phyloP scores from a whole-genome alignment of 2,329 filamentous ascomycete species.

The Trichoderma oligosporum region DNA sequence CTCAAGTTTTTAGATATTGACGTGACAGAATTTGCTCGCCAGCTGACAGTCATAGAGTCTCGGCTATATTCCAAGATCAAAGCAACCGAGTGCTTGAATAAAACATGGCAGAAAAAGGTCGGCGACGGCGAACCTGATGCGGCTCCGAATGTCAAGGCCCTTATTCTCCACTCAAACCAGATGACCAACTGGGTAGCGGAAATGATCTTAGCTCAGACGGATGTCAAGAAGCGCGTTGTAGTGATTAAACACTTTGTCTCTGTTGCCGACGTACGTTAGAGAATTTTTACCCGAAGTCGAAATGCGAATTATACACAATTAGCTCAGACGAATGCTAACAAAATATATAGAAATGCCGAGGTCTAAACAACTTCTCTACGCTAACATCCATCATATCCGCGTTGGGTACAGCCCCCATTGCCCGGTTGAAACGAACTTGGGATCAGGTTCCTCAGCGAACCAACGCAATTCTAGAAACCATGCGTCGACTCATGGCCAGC shows the following conservation, averaged over 20 bases:
- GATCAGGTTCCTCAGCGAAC: slow-evolving; percentile 85
- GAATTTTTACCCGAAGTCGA: background rate
- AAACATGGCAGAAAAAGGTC: slow-evolving; percentile 98
- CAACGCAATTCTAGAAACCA: slow-evolving; percentile 74
- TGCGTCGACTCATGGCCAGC: slow-evolving; percentile 93
- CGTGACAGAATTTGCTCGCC: slow-evolving; percentile 90
- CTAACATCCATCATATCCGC: slow-evolving; percentile 97
- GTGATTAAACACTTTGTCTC: slow-evolving; percentile 98
- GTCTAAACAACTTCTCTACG: slow-evolving; percentile 94
- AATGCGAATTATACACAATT: no score
- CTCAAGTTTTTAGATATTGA: slow-evolving; percentile 98
- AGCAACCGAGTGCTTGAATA: slow-evolving; percentile 92
- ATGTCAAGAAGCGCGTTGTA: slow-evolving; percentile 92
- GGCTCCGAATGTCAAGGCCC: slow-evolving; percentile 88
- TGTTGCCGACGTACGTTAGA: slow-evolving; percentile 77
- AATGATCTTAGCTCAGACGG: slow-evolving; percentile 93
- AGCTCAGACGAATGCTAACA: slow-evolving; percentile 19
- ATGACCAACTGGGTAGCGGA: slow-evolving; percentile 99
- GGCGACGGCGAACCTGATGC: slow-evolving; percentile 76
- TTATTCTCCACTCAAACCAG: slow-evolving; percentile 97
- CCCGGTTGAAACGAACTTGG: slow-evolving; percentile 91
- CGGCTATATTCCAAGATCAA: slow-evolving; percentile 93
- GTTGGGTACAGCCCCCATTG: slow-evolving; percentile 88
- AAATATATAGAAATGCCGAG: slow-evolving; percentile 74
- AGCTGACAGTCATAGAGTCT: slow-evolving; percentile 95